A percentile compares a stretch with the other conserved stretches of the same genome.
These are phyloP conservation scores for Endoconidiophora laricicola DNA, from an alignment of 2,329 filamentous ascomycete species.

Conservation along the genomic window DNA sequence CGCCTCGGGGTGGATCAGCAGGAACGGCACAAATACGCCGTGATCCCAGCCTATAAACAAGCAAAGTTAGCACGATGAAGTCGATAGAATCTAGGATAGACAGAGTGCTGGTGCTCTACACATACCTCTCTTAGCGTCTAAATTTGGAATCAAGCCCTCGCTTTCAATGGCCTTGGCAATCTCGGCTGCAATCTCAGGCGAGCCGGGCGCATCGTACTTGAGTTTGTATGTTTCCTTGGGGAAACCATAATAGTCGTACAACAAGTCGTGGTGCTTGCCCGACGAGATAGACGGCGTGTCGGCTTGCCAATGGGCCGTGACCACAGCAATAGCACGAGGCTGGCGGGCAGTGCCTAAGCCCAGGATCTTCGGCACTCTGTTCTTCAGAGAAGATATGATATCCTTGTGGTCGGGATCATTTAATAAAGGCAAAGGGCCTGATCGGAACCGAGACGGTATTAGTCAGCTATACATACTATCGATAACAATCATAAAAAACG, in stretches of 20 bases:
- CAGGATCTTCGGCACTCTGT: slow-evolving; percentile 37
- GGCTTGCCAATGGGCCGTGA: slow-evolving; percentile 43
- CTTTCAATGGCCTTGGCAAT: slow-evolving; percentile 28
- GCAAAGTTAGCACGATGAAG: neutral
- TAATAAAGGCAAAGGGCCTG: slow-evolving; percentile 40
- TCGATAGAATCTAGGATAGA: neutral
- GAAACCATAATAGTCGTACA: slow-evolving; percentile 45
- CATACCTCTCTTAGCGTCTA: slow-evolving; percentile 22
- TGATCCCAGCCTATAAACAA: slow-evolving; percentile 34
- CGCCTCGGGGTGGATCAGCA: slow-evolving; percentile 35
- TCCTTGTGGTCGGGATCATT: slow-evolving; percentile 34
- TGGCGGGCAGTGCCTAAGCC: slow-evolving; percentile 33
- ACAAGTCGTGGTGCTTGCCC: slow-evolving; percentile 27
- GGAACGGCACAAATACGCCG: slow-evolving; percentile 42
- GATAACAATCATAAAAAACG: too few relatives aligned
- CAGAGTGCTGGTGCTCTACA: neutral
- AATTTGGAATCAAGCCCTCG: slow-evolving; percentile 27
- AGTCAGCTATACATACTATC: neutral
- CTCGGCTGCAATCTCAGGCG: slow-evolving; percentile 33
- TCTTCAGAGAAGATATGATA: slow-evolving; percentile 35
- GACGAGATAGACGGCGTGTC: slow-evolving; percentile 33
- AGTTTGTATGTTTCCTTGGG: slow-evolving; percentile 37
- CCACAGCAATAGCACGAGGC: slow-evolving; percentile 35
- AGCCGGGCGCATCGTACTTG: slow-evolving; percentile 39
- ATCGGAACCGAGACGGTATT: neutral